Conservation (phyloP, 2,329 filamentous ascomycete genomes). For the Xylaria sp. region DNA sequence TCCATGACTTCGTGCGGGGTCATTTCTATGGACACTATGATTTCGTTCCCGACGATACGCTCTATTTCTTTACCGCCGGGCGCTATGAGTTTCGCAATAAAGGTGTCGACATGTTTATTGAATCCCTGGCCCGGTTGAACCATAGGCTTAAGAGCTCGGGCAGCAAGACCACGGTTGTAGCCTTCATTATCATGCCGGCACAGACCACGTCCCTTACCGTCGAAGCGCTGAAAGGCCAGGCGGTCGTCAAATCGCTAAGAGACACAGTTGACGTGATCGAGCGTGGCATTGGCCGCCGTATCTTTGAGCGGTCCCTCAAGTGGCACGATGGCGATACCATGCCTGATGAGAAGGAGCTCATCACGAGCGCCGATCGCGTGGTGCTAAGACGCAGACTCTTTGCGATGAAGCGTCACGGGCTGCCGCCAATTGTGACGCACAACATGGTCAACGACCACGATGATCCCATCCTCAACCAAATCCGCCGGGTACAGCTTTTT, state of each 20-base stretch:
- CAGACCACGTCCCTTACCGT: slow-evolving; percentile 95
- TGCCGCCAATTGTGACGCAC: slow-evolving; percentile 97
- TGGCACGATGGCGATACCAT: slow-evolving; percentile 96
- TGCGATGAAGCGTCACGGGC: slow-evolving; percentile 90
- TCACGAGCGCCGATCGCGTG: slow-evolving; percentile 91
- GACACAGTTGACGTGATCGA: slow-evolving; percentile 95
- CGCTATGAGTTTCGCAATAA: slow-evolving; percentile 99
- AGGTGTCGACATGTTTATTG: slow-evolving; percentile 99
- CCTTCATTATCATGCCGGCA: slow-evolving; percentile 98
- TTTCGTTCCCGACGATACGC: slow-evolving; percentile 94
- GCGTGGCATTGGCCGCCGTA: slow-evolving; percentile 87
- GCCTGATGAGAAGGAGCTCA: slow-evolving; percentile 96
- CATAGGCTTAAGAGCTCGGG: slow-evolving; percentile 86
- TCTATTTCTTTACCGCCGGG: slow-evolving; percentile 97
- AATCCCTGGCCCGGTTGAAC: slow-evolving; percentile 92
- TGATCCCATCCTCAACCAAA: slow-evolving; percentile 94
- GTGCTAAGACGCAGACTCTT: slow-evolving; percentile 90
- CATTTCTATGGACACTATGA: slow-evolving; percentile 99
- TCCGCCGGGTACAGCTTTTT: slow-evolving; percentile 95
- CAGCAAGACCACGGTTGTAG: slow-evolving; percentile 93
- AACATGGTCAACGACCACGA: slow-evolving; percentile 97
- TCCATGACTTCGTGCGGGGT: slow-evolving; percentile 96
- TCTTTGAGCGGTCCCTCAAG: slow-evolving; percentile 92
- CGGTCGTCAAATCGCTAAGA: slow-evolving; percentile 93
- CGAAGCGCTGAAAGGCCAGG: slow-evolving; percentile 94